Percentiles rank a stretch among this genome's conserved stretches.
These are phyloP conservation scores for Saccharata proteae DNA, from an alignment of 2,329 filamentous ascomycete genomes.

Conservation along the genomic window DNA sequence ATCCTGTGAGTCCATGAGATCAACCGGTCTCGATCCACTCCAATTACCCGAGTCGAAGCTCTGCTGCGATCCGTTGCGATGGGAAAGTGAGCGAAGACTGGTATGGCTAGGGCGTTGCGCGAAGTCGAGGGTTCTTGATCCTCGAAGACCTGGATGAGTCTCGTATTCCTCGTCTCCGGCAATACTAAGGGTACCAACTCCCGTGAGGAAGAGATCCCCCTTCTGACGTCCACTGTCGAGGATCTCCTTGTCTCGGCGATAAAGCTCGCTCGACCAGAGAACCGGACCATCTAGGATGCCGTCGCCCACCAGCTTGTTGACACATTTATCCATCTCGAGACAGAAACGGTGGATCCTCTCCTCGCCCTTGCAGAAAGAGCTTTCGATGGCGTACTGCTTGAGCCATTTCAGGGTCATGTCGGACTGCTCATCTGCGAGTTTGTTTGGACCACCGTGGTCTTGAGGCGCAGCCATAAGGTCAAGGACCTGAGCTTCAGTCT, in stretches of 20 bases:
- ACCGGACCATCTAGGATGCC: slow-evolving; percentile 75
- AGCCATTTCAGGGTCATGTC: slow-evolving; percentile 78
- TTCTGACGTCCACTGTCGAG: slow-evolving; percentile 41
- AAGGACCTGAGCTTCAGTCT: slow-evolving; percentile 73
- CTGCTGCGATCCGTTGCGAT: slow-evolving; percentile 55
- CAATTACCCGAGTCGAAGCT: slow-evolving; percentile 59
- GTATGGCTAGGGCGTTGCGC: slow-evolving; percentile 41
- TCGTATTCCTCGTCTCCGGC: slow-evolving; percentile 36
- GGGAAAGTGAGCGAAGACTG: slow-evolving; percentile 46
- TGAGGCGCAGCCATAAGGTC: slow-evolving; percentile 73
- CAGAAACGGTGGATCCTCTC: slow-evolving; percentile 91
- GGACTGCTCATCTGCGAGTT: slow-evolving; percentile 89
- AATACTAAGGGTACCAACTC: slow-evolving; percentile 35
- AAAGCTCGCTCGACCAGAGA: slow-evolving; percentile 85
- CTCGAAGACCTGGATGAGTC: slow-evolving; percentile 21
- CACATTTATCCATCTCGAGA: slow-evolving; percentile 76
- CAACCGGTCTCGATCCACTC: slow-evolving; percentile 42
- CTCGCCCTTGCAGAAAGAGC: slow-evolving; percentile 78
- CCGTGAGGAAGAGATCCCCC: slow-evolving; percentile 34
- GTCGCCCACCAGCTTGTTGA: slow-evolving; percentile 74
- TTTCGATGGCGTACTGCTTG: slow-evolving; percentile 68
- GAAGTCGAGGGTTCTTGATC: slow-evolving; percentile 31
- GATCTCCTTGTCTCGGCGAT: slow-evolving; percentile 59
- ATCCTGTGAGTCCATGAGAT: slow-evolving; percentile 58
- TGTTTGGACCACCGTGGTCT: slow-evolving; percentile 83